phyloP scores from a whole-genome alignment of 257 asterid genomes.

The Lycium barbarum region DNA sequence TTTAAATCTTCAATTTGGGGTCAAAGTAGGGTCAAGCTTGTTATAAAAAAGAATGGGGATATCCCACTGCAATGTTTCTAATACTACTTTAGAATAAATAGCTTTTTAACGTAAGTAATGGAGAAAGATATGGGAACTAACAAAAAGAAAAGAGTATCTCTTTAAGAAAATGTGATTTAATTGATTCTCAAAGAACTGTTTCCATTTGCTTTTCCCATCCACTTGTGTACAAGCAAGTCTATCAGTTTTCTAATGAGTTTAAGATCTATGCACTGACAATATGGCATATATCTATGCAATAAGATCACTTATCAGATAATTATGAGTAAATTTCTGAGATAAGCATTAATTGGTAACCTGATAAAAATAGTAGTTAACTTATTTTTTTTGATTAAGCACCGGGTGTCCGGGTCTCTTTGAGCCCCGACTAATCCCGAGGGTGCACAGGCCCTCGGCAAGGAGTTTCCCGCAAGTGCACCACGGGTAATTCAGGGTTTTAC shows the following conservation, averaged over 20 bases:
- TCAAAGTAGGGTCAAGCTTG: background rate
- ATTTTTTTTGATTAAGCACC: too few species aligned
- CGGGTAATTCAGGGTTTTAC: too few species aligned
- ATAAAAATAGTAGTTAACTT: background rate
- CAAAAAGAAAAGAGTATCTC: background rate
- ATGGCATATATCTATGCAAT: too few species aligned
- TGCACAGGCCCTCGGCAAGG: too few species aligned
- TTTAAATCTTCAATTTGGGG: background rate
- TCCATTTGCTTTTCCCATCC: too few species aligned
- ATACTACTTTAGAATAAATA: background rate
- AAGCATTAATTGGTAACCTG: background rate
- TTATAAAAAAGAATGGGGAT: background rate
- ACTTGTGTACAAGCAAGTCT: too few species aligned
- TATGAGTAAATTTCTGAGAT: background rate
- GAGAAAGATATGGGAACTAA: background rate
- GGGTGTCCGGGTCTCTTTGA: too few species aligned
- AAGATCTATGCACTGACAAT: background rate
- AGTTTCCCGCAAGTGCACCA: too few species aligned
- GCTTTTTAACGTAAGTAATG: background rate
- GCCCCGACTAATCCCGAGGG: too few species aligned
- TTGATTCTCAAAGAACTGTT: too few species aligned
- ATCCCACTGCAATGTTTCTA: background rate
- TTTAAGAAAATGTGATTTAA: too few species aligned
- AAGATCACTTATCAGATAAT: background rate
- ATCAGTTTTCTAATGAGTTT: too few species aligned